phyloP scores from a whole-genome alignment of 2,329 filamentous ascomycete genomes.

The Microascus cirrosus region DNA sequence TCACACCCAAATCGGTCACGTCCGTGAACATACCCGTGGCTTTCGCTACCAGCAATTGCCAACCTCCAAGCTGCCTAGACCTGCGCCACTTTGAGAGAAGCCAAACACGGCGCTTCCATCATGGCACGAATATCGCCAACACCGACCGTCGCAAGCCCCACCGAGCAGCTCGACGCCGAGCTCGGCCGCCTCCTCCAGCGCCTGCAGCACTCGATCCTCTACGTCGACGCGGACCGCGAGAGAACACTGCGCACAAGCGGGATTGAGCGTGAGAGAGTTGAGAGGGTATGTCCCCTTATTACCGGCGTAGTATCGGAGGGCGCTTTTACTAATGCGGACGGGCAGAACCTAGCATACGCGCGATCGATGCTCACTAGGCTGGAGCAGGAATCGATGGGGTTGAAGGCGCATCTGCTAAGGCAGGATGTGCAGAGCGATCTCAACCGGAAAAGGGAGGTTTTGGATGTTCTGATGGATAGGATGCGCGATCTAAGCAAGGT shows the following conservation, averaged over 20 bases:
- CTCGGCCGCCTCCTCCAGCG: conserved; percentile 55
- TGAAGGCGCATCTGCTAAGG: conserved; percentile 43
- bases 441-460: conserved; percentile 49
- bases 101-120: background rate
- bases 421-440: conserved; percentile 46
- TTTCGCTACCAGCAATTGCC: too few species aligned
- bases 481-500: conserved; percentile 59
- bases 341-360: conserved; percentile 50
- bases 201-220: conserved; percentile 54
- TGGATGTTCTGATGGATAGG: conserved; percentile 55
- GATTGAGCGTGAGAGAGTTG: conserved; percentile 5
- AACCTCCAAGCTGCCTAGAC: too few species aligned
- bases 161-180: conserved; percentile 27
- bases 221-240: conserved; percentile 48
- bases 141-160: conserved; percentile 6
- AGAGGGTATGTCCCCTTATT: background rate
- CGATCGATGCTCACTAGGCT: conserved; percentile 28
- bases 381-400: conserved; percentile 19
- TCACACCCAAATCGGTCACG: too few species aligned
- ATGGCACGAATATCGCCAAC: background rate
- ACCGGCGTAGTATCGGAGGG: background rate
- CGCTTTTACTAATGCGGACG: conserved; percentile 6
- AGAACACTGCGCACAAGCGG: conserved; percentile 5
- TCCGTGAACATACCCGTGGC: too few species aligned
- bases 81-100: background rate